Conservation (phyloP, 495 filamentous ascomycete species). For the Annulohypoxylon moriforme region DNA sequence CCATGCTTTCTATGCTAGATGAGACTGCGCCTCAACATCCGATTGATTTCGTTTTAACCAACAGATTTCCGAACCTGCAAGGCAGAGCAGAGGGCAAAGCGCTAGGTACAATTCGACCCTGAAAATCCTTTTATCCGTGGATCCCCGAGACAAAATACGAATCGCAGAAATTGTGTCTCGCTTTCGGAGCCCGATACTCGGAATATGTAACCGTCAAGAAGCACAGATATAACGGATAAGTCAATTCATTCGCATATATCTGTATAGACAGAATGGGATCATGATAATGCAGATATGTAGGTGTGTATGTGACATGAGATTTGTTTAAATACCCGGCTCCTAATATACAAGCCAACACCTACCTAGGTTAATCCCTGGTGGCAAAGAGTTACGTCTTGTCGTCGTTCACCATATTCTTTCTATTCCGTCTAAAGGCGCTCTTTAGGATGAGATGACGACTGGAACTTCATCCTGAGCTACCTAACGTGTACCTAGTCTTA, state of each 20-base stretch:
- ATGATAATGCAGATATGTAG: not conserved
- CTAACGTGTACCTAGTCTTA: slow-evolving; percentile 14
- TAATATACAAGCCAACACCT: slow-evolving; percentile 32
- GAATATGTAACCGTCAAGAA: not conserved
- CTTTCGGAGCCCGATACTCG: not conserved
- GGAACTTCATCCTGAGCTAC: slow-evolving; percentile 15
- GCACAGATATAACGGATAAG: too few relatives aligned
- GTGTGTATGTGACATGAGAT: slow-evolving; percentile 19
- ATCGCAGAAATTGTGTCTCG: not conserved
- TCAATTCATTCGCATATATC: not conserved
- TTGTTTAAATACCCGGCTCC: slow-evolving; percentile 27
- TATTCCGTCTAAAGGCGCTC: slow-evolving; percentile 27
- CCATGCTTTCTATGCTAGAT: not conserved
- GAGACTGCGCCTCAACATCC: slow-evolving; percentile 24
- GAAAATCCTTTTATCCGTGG: not conserved
- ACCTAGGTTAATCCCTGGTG: not conserved
- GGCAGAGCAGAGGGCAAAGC: slow-evolving; percentile 22
- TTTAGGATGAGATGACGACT: not conserved
- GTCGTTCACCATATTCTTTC: slow-evolving; percentile 28
- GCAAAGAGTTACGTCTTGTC: slow-evolving; percentile 18
- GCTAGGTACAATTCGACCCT: not conserved
- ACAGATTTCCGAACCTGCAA: slow-evolving; percentile 10
- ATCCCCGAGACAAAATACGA: not conserved
- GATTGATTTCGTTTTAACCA: not conserved
- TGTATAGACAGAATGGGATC: not conserved